Percentiles rank a stretch among this genome's conserved stretches.
phyloP scores from a whole-genome alignment of 1,284 basidiomycete species.

The Trametes sp. region DNA sequence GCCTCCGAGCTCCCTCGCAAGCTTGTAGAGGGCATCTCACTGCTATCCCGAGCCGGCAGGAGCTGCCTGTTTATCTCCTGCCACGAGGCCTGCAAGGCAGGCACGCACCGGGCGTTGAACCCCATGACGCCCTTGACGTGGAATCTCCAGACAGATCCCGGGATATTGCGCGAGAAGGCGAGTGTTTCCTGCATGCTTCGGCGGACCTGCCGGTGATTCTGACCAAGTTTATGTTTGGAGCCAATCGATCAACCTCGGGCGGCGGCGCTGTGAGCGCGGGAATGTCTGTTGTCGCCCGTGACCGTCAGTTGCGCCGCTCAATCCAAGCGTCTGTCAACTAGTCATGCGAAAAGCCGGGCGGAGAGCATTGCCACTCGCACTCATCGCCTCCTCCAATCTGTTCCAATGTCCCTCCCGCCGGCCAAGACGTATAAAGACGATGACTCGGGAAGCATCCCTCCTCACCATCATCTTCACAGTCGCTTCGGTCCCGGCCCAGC shows the following conservation, averaged over 20 bases:
- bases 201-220: slow-evolving; percentile 3
- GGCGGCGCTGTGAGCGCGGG: slow-evolving; percentile 8
- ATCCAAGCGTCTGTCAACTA: slow-evolving; percentile 27
- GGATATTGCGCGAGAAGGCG: slow-evolving; percentile 1
- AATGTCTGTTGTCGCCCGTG: slow-evolving; percentile 7
- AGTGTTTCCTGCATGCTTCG: background rate
- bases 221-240: background rate
- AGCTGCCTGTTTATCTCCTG: background rate
- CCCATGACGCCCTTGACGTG: slow-evolving; percentile 4
- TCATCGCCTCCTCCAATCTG: slow-evolving; percentile 22
- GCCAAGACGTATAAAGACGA: slow-evolving; percentile 22
- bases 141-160: slow-evolving; percentile 15
- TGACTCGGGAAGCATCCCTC: slow-evolving; percentile 22
- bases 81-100: background rate
- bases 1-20: background rate
- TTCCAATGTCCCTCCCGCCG: background rate
- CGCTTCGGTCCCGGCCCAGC: slow-evolving; percentile 28
- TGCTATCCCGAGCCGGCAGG: background rate
- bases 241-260: slow-evolving; percentile 1
- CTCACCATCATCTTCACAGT: slow-evolving; percentile 26
- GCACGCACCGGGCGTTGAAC: slow-evolving; percentile 8
- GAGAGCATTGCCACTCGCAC: slow-evolving; percentile 20
- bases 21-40: background rate
- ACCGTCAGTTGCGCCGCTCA: slow-evolving; percentile 25
- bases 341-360: slow-evolving; percentile 19